Percentiles rank a stretch among this genome's conserved stretches.
phyloP scores from a whole-genome alignment of 352 stramenopile genomes.

The Globisporangium yorkense region DNA sequence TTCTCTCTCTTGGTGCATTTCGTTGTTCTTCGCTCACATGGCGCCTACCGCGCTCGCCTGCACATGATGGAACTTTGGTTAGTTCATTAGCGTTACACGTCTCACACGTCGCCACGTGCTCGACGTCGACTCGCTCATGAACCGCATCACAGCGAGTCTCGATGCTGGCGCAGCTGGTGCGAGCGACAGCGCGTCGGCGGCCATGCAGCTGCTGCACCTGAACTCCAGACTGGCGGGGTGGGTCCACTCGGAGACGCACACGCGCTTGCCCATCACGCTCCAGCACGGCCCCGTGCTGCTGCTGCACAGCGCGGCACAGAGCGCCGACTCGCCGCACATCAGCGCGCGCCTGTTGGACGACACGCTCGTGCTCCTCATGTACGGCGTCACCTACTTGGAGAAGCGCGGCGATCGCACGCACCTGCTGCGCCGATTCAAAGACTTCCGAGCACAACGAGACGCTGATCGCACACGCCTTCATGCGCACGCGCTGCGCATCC shows the following conservation, averaged over 20 bases:
- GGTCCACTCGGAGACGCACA: constrained; percentile 18
- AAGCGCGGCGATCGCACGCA: constrained; percentile 13
- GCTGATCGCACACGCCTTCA: constrained; percentile 13
- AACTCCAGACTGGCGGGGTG: constrained; percentile 18
- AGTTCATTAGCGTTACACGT: neutral
- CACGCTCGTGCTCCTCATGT: constrained; percentile 40
- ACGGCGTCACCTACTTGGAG: constrained; percentile 31
- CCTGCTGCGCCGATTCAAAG: constrained; percentile 12
- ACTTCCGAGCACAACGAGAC: constrained; percentile 5
- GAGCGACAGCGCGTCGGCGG: neutral
- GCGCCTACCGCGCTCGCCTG: too few relatives aligned
- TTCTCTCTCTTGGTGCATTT: too few relatives aligned
- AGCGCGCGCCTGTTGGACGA: constrained; percentile 34
- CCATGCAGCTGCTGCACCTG: constrained; percentile 22
- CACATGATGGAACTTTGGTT: neutral
- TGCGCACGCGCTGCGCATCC: constrained; percentile 23
- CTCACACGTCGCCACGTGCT: constrained; percentile 11
- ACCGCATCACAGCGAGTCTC: constrained; percentile 3
- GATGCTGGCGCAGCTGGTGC: neutral
- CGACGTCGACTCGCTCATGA: neutral
- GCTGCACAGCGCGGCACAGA: constrained; percentile 17
- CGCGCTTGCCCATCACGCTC: constrained; percentile 19
- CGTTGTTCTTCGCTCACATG: too few relatives aligned
- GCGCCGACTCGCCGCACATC: constrained; percentile 30
- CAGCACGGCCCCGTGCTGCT: constrained; percentile 26